Conservation (phyloP, 2,329 filamentous ascomycete species). For the Colletotrichum zoysiae region DNA sequence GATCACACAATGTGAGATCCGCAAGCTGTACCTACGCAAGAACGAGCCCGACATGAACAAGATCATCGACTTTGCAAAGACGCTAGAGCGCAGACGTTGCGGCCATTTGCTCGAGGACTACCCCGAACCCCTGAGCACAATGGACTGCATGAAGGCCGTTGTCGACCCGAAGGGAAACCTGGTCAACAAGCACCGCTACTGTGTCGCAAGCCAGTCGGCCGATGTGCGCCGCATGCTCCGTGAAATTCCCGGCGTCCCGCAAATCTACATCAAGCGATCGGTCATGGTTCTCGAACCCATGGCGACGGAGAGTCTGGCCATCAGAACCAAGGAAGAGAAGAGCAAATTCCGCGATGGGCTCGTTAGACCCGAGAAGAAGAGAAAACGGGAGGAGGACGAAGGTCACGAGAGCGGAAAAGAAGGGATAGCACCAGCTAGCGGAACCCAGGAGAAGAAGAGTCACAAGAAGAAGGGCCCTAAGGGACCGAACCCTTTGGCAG, state of each 20-base stretch:
- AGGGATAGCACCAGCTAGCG: conserved; percentile 40
- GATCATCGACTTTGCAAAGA: conserved; percentile 82
- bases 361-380: conserved; percentile 65
- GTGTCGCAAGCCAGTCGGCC: conserved; percentile 80
- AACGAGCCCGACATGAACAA: conserved; percentile 64
- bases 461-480: conserved; percentile 73
- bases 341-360: conserved; percentile 80
- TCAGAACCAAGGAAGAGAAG: conserved; percentile 76
- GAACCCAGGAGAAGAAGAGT: conserved; percentile 58
- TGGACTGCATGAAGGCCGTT: conserved; percentile 79
- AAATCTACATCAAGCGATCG: conserved; percentile 83
- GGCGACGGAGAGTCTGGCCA: conserved; percentile 73
- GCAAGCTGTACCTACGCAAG: conserved; percentile 78
- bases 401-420: conserved; percentile 49
- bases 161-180: conserved; percentile 81
- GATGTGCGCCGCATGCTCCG: conserved; percentile 74
- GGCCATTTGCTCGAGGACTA: conserved; percentile 81
- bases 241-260: conserved; percentile 76
- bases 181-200: conserved; percentile 83
- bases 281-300: conserved; percentile 82
- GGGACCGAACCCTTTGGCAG: conserved; percentile 77
- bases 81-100: conserved; percentile 77
- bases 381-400: conserved; percentile 62
- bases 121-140: conserved; percentile 75
- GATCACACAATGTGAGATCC: conserved; percentile 86